These are phyloP conservation scores for Arthroderma uncinatum DNA, from an alignment of 2,329 filamentous ascomycete genomes.

Conservation along the genomic window DNA sequence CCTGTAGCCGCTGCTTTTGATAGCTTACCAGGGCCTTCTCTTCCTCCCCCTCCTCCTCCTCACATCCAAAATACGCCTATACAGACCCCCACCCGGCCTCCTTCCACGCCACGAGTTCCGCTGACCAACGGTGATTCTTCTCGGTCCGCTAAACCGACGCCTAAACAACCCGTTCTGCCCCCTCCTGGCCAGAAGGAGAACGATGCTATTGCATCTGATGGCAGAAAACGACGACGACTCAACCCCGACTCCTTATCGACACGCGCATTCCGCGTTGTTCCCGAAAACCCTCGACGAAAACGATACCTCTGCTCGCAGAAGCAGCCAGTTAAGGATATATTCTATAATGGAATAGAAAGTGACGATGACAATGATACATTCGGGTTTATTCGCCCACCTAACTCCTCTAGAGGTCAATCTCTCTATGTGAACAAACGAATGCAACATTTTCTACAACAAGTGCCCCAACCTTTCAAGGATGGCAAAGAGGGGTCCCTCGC, in stretches of 20 bases:
- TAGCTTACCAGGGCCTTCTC: neutral
- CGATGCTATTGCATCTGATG: conserved; percentile 18
- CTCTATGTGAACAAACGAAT: conserved; percentile 25
- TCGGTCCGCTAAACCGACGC: neutral
- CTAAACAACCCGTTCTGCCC: neutral
- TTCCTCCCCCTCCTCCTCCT: too few species aligned
- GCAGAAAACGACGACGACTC: conserved; percentile 25
- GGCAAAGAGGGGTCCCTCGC: conserved; percentile 20
- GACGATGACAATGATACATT: conserved; percentile 19
- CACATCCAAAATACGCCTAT: neutral
- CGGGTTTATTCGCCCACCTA: conserved; percentile 19
- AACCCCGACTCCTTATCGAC: conserved; percentile 12
- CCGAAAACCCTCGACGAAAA: neutral
- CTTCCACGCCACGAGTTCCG: neutral
- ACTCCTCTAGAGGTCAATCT: conserved; percentile 19
- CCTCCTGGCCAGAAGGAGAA: conserved; percentile 17
- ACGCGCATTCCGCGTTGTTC: neutral
- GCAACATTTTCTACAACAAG: conserved; percentile 21
- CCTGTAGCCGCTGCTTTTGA: neutral
- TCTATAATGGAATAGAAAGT: conserved; percentile 27
- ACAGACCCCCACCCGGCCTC: neutral
- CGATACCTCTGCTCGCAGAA: conserved; percentile 13
- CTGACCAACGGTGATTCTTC: neutral
- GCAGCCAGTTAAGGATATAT: conserved; percentile 32
- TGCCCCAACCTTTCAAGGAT: conserved; percentile 16